Base-by-base conservation (phyloP, 139 green algal species). In the Eudorina sp. region DNA sequence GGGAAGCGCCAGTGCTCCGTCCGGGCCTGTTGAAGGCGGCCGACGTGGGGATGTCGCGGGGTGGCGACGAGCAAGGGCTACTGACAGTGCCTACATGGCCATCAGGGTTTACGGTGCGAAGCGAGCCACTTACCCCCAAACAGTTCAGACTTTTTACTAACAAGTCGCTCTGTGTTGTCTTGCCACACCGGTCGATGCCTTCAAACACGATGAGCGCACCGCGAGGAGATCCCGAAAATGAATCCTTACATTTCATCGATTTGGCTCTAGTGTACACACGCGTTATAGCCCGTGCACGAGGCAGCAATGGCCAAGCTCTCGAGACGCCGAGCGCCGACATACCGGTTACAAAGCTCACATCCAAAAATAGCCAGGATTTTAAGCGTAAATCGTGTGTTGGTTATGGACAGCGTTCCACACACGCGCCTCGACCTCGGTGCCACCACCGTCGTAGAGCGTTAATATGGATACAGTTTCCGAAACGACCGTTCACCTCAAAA, bases 131-230 rank as follows among this genome's bases (percentile, higher is more conserved):
- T 77, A 95, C 91, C 64, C 94, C n/a, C n/a, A n/a, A n/a, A n/a
- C n/a, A n/a, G n/a, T n/a, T n/a, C n/a, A n/a, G n/a, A n/a, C n/a
- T n/a, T n/a, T 97, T 89, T 11, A 97, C 94, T 9, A 99, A 90
- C 75, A 92, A 89, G 36, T 88, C 62, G 40, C 86, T 94, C 84
- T 99, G 98, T 5, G 98, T 99, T n/a, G 91, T 98, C 91, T 99
- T 99, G 36, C 98, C 98, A 58, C 95, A 97, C 0, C 98, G 83
- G 89, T 99, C 98, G 3, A 96, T 90, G 53, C 98, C 98, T 82
- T 99, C 98, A 40, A 99, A 96, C 25, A 99, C 86, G 40, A 99
- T 97, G 53, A 99, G 97, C 4, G 97, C 97, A 16, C 97, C 97
- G 29, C 97, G 73, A 34, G 66, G 1, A 55, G 48, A 55, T 55